A percentile compares a stretch with the other conserved stretches of the same genome.
Conservation (phyloP, 2,329 filamentous ascomycete genomes). For the Cadophora malorum region DNA sequence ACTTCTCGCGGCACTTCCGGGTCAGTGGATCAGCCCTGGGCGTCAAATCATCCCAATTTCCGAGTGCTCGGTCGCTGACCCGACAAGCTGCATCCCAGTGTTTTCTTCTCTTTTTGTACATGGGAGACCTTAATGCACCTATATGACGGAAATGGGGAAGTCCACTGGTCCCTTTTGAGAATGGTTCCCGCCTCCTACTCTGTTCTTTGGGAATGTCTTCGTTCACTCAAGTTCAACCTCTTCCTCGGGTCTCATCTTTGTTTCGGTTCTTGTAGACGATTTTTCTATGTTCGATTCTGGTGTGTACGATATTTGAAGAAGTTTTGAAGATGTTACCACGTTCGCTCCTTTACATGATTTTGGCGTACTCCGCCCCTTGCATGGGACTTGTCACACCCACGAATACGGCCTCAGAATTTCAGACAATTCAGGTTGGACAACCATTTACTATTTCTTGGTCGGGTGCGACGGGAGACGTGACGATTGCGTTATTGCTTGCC, state of each 20-base stretch:
- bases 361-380: conserved; percentile 11
- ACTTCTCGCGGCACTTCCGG: conserved; percentile 2
- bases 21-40: conserved; percentile 13
- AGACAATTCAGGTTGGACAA: conserved; percentile 8
- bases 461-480: conserved; percentile 20
- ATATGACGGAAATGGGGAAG: conserved; percentile 17
- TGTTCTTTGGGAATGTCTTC: conserved; percentile 9
- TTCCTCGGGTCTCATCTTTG: conserved; percentile 6
- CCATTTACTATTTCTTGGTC: conserved; percentile 21
- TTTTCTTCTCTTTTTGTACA: conserved; percentile 17
- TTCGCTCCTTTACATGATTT: conserved; percentile 19
- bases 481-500: conserved; percentile 15
- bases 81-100: conserved; percentile 18
- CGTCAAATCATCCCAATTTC: conserved; percentile 14
- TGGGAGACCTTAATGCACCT: conserved; percentile 15
- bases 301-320: conserved; percentile 13
- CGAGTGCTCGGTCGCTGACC: conserved; percentile 17
- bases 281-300: not conserved
- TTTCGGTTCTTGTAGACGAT: not conserved
- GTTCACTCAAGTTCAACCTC: conserved; percentile 8
- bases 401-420: conserved; percentile 19
- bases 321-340: conserved; percentile 15
- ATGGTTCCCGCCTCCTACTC: conserved; percentile 6
- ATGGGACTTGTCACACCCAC: conserved; percentile 16
- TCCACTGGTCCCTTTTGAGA: conserved; percentile 10